A percentile compares a stretch with the other conserved stretches of the same genome.
Evolutionary conservation across 495 filamentous ascomycete species (phyloP).

Genomic region (Penicillium malachiteum): DNA sequence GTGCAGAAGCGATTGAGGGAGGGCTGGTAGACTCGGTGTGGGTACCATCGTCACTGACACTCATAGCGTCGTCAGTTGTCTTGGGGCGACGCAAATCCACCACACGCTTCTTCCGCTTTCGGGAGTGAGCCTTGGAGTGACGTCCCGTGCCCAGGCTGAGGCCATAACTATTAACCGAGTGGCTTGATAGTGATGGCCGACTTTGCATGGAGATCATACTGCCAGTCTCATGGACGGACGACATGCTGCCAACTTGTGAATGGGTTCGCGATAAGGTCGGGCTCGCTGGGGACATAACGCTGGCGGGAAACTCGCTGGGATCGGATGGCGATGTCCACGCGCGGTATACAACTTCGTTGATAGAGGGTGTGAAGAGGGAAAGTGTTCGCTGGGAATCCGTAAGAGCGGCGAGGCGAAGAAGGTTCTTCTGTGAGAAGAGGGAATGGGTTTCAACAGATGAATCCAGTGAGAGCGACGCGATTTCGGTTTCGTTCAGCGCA

Average conservation of each 20-base stretch:
- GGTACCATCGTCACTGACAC: conserved; percentile 51
- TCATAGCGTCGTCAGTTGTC: conserved; percentile 54
- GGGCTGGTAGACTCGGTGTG: conserved; percentile 39
- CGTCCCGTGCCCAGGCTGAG: conserved; percentile 63
- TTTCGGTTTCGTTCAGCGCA: conserved; percentile 67
- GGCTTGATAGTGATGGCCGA: conserved; percentile 32
- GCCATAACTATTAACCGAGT: conserved; percentile 50
- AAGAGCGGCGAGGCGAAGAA: conserved; percentile 72
- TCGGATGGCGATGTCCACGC: conserved; percentile 88
- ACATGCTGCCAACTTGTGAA: conserved; percentile 58
- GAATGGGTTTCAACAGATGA: conserved; percentile 73
- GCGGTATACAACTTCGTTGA: conserved; percentile 81
- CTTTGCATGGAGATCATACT: conserved; percentile 43
- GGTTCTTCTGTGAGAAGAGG: conserved; percentile 87
- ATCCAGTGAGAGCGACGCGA: conserved; percentile 73
- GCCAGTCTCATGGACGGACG: conserved; percentile 52
- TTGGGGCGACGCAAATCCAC: conserved; percentile 78
- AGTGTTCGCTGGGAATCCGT: conserved; percentile 82
- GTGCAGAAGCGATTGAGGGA: conserved; percentile 43
- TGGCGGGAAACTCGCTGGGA: conserved; percentile 56
- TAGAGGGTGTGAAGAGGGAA: conserved; percentile 80
- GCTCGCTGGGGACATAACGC: conserved; percentile 54
- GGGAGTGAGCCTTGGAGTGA: conserved; percentile 62
- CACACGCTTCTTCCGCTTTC: conserved; percentile 89
- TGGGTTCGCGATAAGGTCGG: conserved; percentile 56